A percentile compares a stretch with the other conserved stretches of the same genome.
Evolutionary conservation across 345 rosid species (phyloP).

Genomic region (Citrus glauca): DNA sequence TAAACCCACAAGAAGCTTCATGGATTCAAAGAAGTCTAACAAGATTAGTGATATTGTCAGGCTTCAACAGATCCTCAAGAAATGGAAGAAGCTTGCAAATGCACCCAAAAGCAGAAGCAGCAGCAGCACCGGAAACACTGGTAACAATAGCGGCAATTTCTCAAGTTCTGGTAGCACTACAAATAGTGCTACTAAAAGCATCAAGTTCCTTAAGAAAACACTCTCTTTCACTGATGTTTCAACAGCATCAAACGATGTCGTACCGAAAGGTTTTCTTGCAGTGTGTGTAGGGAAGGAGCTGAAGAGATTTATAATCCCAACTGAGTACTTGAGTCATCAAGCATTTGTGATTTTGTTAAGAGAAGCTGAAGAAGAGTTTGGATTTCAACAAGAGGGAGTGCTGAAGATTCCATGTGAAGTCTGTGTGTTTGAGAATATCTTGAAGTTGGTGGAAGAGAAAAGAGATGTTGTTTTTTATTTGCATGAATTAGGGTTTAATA

Average conservation of each 20-base stretch:
- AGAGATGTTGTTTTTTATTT: constrained; percentile 23
- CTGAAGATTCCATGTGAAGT: constrained; percentile 60
- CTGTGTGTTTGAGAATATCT: constrained; percentile 38
- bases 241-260: constrained; percentile 11
- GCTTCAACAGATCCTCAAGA: constrained; percentile 61
- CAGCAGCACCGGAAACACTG: background rate
- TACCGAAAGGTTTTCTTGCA: constrained; percentile 57
- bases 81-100: constrained; percentile 60
- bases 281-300: constrained; percentile 54
- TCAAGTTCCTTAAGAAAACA: constrained; percentile 61
- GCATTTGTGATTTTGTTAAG: constrained; percentile 53
- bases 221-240: constrained; percentile 41
- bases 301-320: constrained; percentile 55
- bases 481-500: constrained; percentile 18
- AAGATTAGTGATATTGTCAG: constrained; percentile 64
- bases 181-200: constrained; percentile 17
- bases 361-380: constrained; percentile 67
- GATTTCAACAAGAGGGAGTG: constrained; percentile 62
- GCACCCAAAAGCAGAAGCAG: constrained; percentile 15
- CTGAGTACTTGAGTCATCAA: constrained; percentile 49
- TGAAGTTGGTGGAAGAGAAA: constrained; percentile 47
- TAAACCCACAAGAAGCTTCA: background rate
- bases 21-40: constrained; percentile 64
- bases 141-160: background rate
- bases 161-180: background rate